Conservation (phyloP, 1,284 basidiomycete species). For the Marasmius sp. region DNA sequence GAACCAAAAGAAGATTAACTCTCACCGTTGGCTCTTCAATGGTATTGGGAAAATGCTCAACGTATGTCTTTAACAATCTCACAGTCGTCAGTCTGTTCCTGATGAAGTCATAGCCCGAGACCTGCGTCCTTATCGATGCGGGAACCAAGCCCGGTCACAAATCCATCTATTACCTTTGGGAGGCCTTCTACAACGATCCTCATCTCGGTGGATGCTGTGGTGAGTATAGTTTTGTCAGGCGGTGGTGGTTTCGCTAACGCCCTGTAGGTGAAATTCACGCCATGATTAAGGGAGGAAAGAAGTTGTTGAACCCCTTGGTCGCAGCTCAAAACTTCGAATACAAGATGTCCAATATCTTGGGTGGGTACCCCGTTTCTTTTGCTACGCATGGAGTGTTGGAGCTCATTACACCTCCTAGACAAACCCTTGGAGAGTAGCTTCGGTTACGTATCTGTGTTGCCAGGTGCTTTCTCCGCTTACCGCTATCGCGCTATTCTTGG, state of each 20-base stretch:
- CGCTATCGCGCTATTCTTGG: constrained; percentile 90
- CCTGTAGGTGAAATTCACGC: constrained; percentile 86
- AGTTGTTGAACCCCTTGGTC: constrained; percentile 90
- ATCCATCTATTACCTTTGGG: constrained; percentile 97
- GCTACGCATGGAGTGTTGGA: not conserved
- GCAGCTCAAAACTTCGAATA: constrained; percentile 99
- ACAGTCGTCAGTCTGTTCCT: constrained; percentile 1
- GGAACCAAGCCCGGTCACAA: constrained; percentile 97
- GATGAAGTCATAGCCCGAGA: constrained; percentile 66
- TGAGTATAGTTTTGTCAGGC: constrained; percentile 16
- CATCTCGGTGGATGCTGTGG: constrained; percentile 52
- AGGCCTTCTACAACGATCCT: constrained; percentile 80
- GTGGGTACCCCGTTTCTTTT: constrained; percentile 34
- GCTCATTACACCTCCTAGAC: constrained; percentile 41
- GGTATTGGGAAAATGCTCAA: constrained; percentile 86
- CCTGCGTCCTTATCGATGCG: constrained; percentile 89
- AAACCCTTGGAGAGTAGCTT: constrained; percentile 95
- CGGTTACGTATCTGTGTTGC: constrained; percentile 93
- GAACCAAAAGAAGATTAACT: constrained; percentile 98
- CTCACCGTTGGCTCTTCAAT: constrained; percentile 97
- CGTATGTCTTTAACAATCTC: constrained; percentile 33
- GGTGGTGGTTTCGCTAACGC: not conserved
- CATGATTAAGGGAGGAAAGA: constrained; percentile 91
- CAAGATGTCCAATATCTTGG: constrained; percentile 95
- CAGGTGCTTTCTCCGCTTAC: constrained; percentile 96